Evolutionary conservation across 2,329 filamentous ascomycete species (phyloP), one percentile per base, ranked within the genome.

Genomic region (Colletotrichum noveboracense): DNA sequence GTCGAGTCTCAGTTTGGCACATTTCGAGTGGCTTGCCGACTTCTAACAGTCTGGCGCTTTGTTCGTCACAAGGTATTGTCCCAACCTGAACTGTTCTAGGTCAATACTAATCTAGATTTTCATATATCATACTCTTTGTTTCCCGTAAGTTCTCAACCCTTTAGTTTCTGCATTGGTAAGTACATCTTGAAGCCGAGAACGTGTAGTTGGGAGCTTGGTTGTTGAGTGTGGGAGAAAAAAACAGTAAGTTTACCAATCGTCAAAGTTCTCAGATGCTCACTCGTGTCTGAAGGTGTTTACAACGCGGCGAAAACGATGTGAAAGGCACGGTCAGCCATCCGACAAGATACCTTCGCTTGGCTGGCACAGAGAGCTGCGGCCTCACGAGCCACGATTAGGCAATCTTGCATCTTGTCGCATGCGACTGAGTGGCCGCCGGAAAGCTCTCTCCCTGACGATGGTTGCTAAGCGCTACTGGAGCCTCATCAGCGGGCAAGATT

Each of bases 311-410:
- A 52, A 52, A 52, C 13, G 0, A 13, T 3, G 3, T 4, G 6
- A 52, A 1, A 21, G 43, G 43, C 43, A 52, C 10, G n/a, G n/a
- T 5, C n/a, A 52, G n/a, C n/a, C 10, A 21, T 52, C 43, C 6
- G 0, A 5, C 6, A 21, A 52, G 43, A 21, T 7, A 52, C 43
- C 43, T 1, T 24, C 6, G 0, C 43, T 24, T 0, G n/a, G 4
- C 1, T 1, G n/a, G 0, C 43, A 5, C 43, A 5, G n/a, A 52
- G 43, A 52, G 43, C n/a, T 52, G 43, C n/a, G n/a, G 1, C n/a
- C 43, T 52, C n/a, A 52, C 10, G n/a, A 48, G 43, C 43, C 43
- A 21, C 0, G 12, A 2, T 52, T 52, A 13, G n/a, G 6, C 12
- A 52, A 3, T 52, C n/a, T 24, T 13, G n/a, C 12, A n/a, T 21